Percentiles rank a stretch among this genome's conserved stretches.
Evolutionary conservation across 139 green algal species (phyloP).

Genomic region (Parachlorella kessleri): DNA sequence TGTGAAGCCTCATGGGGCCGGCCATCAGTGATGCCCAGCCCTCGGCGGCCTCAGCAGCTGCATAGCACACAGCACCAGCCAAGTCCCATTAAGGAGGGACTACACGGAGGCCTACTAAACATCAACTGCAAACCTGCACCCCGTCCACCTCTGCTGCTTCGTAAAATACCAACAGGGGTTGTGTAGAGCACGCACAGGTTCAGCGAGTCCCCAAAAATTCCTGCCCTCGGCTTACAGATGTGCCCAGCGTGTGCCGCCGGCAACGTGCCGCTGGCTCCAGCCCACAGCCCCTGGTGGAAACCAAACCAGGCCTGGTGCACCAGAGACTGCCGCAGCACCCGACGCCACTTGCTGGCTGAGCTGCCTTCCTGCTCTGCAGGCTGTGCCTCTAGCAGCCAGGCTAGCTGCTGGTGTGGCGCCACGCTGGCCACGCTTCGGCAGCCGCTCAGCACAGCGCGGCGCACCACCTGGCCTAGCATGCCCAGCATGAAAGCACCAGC

Average conservation of each 20-base stretch:
- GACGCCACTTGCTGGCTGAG: constrained; percentile 22
- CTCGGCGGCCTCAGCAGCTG: background rate
- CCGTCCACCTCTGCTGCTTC: too few relatives aligned
- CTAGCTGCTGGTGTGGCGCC: constrained; percentile 67
- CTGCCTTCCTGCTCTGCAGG: constrained; percentile 13
- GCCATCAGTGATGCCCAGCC: constrained; percentile 4
- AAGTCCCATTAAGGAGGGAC: too few relatives aligned
- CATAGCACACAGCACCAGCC: background rate
- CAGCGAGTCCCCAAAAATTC: too few relatives aligned
- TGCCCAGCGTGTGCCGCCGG: background rate
- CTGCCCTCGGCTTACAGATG: background rate
- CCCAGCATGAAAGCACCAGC: too few relatives aligned
- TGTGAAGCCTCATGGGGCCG: constrained; percentile 31
- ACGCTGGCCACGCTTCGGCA: constrained; percentile 8
- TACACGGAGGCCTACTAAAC: too few relatives aligned
- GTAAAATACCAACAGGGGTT: too few relatives aligned
- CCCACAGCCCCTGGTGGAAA: constrained; percentile 70
- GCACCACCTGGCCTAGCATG: too few relatives aligned
- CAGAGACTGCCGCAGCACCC: constrained; percentile 40
- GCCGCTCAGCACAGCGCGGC: background rate
- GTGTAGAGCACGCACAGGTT: too few relatives aligned
- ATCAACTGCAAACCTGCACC: too few relatives aligned
- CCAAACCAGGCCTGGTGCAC: constrained; percentile 76
- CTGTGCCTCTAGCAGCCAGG: constrained; percentile 71
- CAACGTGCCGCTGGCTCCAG: background rate